Conservation (phyloP, 441 rosid species). For the Erodium moschatum region DNA sequence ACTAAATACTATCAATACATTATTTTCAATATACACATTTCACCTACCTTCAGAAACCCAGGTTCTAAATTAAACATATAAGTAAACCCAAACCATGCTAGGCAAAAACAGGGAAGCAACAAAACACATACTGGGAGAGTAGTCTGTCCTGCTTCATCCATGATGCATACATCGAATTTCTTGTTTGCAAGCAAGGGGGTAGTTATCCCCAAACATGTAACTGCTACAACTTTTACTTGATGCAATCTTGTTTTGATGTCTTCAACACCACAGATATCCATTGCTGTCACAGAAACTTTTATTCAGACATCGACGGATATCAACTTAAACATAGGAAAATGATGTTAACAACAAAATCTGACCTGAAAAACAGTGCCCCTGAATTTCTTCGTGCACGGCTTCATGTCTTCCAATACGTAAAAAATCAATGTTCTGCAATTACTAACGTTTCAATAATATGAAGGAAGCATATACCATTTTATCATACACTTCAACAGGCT, state of each 20-base stretch:
- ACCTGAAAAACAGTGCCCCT: slow-evolving; percentile 75
- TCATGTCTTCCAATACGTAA: slow-evolving; percentile 84
- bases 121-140: slow-evolving; percentile 68
- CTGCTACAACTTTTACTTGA: slow-evolving; percentile 84
- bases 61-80: slow-evolving; percentile 3
- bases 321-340: slow-evolving; percentile 11
- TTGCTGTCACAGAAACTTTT: slow-evolving; percentile 39
- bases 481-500: background rate
- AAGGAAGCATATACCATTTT: background rate
- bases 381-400: slow-evolving; percentile 76
- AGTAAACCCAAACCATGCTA: background rate
- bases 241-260: slow-evolving; percentile 61
- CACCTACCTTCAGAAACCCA: background rate
- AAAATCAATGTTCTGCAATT: slow-evolving; percentile 67
- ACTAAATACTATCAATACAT: background rate
- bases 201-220: slow-evolving; percentile 80
- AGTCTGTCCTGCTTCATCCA: slow-evolving; percentile 99
- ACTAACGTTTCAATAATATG: slow-evolving; percentile 18
- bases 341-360: slow-evolving; percentile 21
- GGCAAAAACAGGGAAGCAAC: slow-evolving; percentile 15
- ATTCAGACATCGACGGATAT: slow-evolving; percentile 22
- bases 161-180: slow-evolving; percentile 86
- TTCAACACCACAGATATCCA: slow-evolving; percentile 46
- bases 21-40: background rate
- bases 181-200: slow-evolving; percentile 77